Conservation (phyloP, 2,329 filamentous ascomycete genomes). For the Arthroderma sp. region DNA sequence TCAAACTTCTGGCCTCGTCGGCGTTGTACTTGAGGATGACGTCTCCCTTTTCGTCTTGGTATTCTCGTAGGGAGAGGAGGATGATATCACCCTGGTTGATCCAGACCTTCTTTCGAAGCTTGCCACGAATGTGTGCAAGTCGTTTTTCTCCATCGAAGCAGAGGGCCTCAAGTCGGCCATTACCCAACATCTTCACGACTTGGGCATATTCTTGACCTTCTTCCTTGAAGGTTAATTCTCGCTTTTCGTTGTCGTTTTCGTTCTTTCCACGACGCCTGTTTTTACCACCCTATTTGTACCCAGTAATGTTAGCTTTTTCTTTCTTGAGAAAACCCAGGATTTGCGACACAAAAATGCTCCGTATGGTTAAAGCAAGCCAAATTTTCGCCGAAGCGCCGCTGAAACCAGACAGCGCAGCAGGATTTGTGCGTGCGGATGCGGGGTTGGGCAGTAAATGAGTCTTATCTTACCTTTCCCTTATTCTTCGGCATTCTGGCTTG, state of each 20-base stretch:
- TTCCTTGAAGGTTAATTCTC: constrained; percentile 97
- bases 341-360: too few species aligned
- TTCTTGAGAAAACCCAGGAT: too few species aligned
- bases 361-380: too few species aligned
- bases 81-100: constrained; percentile 98
- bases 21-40: constrained; percentile 91
- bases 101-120: constrained; percentile 99
- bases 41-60: constrained; percentile 87
- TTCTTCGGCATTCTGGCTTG: constrained; percentile 79
- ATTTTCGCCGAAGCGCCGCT: too few species aligned
- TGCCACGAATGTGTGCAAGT: constrained; percentile 77
- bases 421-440: constrained; percentile 3
- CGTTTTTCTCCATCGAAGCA: constrained; percentile 93
- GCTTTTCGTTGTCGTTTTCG: constrained; percentile 98
- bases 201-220: constrained; percentile 88
- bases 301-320: too few species aligned
- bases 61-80: constrained; percentile 74
- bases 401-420: too few species aligned
- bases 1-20: constrained; percentile 89
- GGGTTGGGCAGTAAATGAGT: constrained; percentile 4
- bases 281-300: constrained; percentile 69
- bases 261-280: constrained; percentile 98
- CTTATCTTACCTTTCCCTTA: constrained; percentile 77
- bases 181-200: constrained; percentile 90
- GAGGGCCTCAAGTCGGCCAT: constrained; percentile 80